phyloP scores from a whole-genome alignment of 164 flowering plant species.

The Tetrastigma voinierianum region DNA sequence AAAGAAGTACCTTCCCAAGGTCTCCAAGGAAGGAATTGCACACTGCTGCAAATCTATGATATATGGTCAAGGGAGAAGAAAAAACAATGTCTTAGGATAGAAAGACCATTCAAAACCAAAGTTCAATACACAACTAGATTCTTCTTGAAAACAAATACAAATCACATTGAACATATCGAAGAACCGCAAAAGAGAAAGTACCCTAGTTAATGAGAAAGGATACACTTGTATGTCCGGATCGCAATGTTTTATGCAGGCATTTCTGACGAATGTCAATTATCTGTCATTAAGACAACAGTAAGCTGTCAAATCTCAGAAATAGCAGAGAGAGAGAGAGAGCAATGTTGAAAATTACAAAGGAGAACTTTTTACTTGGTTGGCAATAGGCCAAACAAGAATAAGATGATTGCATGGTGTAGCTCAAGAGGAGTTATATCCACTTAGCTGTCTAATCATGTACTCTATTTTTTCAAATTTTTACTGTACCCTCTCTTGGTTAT shows the following conservation, averaged over 20 bases:
- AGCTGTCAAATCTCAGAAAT: slow-evolving; percentile 8
- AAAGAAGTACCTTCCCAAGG: slow-evolving; percentile 84
- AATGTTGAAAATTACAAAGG: no score
- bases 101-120: not conserved
- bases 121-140: not conserved
- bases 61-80: slow-evolving; percentile 27
- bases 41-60: slow-evolving; percentile 85
- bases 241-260: slow-evolving; percentile 73
- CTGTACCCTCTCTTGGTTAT: no score
- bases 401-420: no score
- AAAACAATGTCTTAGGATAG: not conserved
- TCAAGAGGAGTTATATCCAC: no score
- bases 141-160: not conserved
- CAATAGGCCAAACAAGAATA: no score
- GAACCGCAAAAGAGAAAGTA: not conserved
- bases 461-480: no score
- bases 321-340: not conserved
- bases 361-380: no score
- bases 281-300: slow-evolving; percentile 44
- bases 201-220: slow-evolving; percentile 39
- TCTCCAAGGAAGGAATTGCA: slow-evolving; percentile 92
- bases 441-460: no score
- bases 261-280: slow-evolving; percentile 70
- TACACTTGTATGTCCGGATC: slow-evolving; percentile 88
- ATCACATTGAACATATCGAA: not conserved